Percentiles rank a stretch among this genome's conserved stretches.
phyloP scores from a whole-genome alignment of 208 protist genomes.

The Acanthamoeba triangularis region DNA sequence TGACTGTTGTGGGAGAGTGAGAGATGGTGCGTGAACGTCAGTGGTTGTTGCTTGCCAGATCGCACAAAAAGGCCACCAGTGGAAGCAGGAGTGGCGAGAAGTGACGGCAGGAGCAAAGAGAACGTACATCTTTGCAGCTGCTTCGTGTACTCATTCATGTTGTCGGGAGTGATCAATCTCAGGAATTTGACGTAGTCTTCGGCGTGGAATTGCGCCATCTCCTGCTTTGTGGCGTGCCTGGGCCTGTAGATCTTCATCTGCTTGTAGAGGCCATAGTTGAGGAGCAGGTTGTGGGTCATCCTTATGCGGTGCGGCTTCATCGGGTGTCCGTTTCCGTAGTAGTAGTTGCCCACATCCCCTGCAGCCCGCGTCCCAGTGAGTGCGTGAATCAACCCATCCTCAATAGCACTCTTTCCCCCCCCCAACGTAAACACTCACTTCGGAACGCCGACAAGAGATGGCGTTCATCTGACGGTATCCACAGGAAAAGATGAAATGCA shows the following conservation, averaged over 20 bases:
- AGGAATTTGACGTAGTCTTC: constrained; percentile 95
- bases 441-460: too few species aligned
- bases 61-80: background rate
- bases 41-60: background rate
- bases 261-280: constrained; percentile 91
- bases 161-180: constrained; percentile 89
- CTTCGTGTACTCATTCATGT: constrained; percentile 85
- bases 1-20: constrained; percentile 80
- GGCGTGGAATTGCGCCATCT: constrained; percentile 93
- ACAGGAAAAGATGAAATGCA: too few species aligned
- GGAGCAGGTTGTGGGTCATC: constrained; percentile 92
- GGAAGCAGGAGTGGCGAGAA: background rate
- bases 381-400: background rate
- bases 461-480: too few species aligned
- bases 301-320: constrained; percentile 94
- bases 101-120: background rate
- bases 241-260: constrained; percentile 89
- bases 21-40: background rate
- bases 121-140: constrained; percentile 87
- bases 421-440: too few species aligned
- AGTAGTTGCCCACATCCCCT: constrained; percentile 89
- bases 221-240: constrained; percentile 83
- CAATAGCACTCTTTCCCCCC: background rate
- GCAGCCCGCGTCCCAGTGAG: background rate
- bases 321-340: constrained; percentile 92